Percentiles rank a stretch among this genome's conserved stretches.
Conservation (phyloP, 352 stramenopile genomes). For the Pythium myriotylum region DNA sequence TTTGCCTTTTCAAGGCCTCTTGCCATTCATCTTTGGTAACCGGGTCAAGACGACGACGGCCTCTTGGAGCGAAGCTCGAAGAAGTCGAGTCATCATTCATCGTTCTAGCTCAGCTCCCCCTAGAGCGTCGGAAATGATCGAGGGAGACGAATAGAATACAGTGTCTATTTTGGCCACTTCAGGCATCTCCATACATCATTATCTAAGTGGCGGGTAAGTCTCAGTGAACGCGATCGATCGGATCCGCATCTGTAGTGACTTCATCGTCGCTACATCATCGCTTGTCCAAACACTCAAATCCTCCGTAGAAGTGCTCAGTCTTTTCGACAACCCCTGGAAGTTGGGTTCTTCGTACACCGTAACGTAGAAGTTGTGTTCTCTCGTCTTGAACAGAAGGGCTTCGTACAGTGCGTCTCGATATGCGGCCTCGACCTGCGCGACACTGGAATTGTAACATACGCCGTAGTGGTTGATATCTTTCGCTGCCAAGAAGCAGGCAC, state of each 20-base stretch:
- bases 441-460: conserved; percentile 38
- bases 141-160: too few relatives aligned
- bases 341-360: conserved; percentile 41
- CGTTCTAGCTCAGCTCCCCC: not conserved
- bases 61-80: conserved; percentile 1
- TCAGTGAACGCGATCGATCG: conserved; percentile 12
- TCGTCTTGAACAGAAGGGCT: conserved; percentile 45
- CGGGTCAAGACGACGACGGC: conserved; percentile 31
- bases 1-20: conserved; percentile 37
- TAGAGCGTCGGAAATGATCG: too few relatives aligned
- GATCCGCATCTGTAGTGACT: conserved; percentile 11
- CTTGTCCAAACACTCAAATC: conserved; percentile 17
- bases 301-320: conserved; percentile 38
- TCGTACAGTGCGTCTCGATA: conserved; percentile 42
- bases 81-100: not conserved
- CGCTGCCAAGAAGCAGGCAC: conserved; percentile 39
- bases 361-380: conserved; percentile 42
- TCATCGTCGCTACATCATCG: not conserved
- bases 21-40: conserved; percentile 42
- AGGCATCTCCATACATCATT: too few relatives aligned
- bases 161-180: too few relatives aligned
- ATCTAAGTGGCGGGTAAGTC: not conserved
- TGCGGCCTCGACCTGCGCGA: conserved; percentile 25
- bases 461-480: conserved; percentile 28
- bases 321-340: conserved; percentile 34